phyloP scores from a whole-genome alignment of 1,139 yeast species.

The Geotrichum fermentans region DNA sequence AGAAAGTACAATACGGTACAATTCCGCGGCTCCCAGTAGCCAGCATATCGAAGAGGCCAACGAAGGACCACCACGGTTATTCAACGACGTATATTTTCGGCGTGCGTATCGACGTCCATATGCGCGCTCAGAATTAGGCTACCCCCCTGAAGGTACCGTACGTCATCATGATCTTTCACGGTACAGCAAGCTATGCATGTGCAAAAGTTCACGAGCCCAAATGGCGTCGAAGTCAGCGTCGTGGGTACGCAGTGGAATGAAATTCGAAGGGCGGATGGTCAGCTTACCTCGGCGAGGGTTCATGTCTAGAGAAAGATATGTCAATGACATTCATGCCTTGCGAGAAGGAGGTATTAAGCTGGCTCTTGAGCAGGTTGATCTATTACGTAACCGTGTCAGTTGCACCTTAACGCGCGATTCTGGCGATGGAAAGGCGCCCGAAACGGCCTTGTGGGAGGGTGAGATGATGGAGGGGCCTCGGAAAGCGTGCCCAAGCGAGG shows the following conservation, averaged over 20 bases:
- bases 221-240: not conserved
- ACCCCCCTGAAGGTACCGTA: not conserved
- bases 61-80: not conserved
- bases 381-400: not conserved
- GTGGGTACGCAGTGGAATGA: constrained; percentile 6
- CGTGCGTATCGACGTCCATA: not conserved
- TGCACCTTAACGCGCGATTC: not conserved
- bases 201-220: constrained; percentile 3
- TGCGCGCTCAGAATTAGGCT: not conserved
- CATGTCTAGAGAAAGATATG: not conserved
- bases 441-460: constrained; percentile 3
- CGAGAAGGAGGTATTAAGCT: constrained; percentile 3
- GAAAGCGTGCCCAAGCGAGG: not conserved
- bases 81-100: not conserved
- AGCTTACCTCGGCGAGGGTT: not conserved
- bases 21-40: not conserved
- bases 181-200: not conserved
- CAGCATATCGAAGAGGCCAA: not conserved
- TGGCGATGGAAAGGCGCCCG: not conserved
- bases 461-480: constrained; percentile 7
- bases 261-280: not conserved
- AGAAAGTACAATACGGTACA: not conserved
- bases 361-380: constrained; percentile 2
- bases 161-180: not conserved
- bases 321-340: not conserved